Evolutionary conservation across 257 asterid species (phyloP).

Genomic region (Ilex asprella): DNA sequence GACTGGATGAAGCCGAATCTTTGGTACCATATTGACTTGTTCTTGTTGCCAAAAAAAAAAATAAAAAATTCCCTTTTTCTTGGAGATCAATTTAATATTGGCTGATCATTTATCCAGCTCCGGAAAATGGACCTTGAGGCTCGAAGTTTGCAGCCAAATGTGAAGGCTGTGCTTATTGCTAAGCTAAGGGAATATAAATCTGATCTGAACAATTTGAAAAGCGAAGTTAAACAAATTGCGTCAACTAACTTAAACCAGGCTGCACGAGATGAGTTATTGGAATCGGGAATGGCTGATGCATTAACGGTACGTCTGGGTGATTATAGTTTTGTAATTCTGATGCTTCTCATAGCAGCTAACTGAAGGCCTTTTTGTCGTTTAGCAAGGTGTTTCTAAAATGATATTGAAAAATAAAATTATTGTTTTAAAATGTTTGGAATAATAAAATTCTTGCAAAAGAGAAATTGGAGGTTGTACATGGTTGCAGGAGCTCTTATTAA

Average conservation of each 20-base stretch:
- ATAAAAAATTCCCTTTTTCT: neutral
- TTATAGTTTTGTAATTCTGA: neutral
- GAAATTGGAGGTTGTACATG: no score
- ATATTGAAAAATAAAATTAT: no score
- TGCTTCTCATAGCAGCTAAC: neutral
- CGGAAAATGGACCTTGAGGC: constrained; percentile 89
- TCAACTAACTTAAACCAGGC: constrained; percentile 56
- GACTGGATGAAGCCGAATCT: constrained; percentile 75
- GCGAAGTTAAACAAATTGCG: constrained; percentile 48
- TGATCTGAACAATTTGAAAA: constrained; percentile 70
- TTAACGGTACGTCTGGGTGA: constrained; percentile 37
- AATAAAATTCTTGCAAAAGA: no score
- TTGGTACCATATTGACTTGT: constrained; percentile 33
- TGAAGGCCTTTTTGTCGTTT: neutral
- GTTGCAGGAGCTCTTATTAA: no score
- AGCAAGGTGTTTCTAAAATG: neutral
- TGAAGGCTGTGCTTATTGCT: constrained; percentile 72
- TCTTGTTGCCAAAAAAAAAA: neutral
- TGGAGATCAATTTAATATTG: constrained; percentile 11
- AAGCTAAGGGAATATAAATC: constrained; percentile 80
- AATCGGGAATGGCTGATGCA: constrained; percentile 80
- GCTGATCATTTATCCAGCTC: constrained; percentile 37
- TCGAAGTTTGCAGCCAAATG: constrained; percentile 65
- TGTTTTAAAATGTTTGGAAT: no score
- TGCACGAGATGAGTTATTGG: constrained; percentile 79